Evolutionary conservation across 2,329 filamentous ascomycete species (phyloP).

Genomic region (Penicillium sp.): DNA sequence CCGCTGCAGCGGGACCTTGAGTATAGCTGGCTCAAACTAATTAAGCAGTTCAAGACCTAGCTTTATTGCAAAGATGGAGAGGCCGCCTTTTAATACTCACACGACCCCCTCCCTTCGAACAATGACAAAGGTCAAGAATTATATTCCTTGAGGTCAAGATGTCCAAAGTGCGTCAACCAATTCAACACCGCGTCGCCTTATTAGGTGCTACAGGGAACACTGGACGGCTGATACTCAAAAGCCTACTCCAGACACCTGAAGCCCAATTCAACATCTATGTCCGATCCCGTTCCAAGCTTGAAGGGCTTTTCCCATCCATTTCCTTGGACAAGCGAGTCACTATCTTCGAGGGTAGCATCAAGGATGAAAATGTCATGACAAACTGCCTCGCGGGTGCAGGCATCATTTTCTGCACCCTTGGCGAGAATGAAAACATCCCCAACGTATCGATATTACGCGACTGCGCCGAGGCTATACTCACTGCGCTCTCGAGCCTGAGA

Average conservation of each 20-base stretch:
- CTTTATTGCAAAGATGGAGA: too few relatives aligned
- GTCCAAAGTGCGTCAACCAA: too few relatives aligned
- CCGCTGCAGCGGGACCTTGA: too few relatives aligned
- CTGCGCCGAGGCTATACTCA: neutral
- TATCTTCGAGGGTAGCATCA: conserved; percentile 4
- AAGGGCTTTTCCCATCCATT: neutral
- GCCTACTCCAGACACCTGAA: neutral
- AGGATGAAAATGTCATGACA: neutral
- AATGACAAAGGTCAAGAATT: too few relatives aligned
- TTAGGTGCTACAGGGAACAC: conserved; percentile 1
- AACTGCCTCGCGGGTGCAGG: conserved; percentile 2
- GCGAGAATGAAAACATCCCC: conserved; percentile 10
- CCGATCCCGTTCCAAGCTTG: conserved; percentile 5
- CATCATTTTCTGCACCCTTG: conserved; percentile 4
- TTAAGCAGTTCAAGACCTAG: too few relatives aligned
- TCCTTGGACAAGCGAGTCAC: neutral
- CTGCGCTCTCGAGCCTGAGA: neutral
- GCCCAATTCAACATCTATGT: neutral
- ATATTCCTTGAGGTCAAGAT: too few relatives aligned
- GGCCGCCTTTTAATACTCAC: too few relatives aligned
- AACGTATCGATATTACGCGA: neutral
- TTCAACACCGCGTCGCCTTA: too few relatives aligned
- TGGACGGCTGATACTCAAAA: neutral
- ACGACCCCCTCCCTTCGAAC: too few relatives aligned
- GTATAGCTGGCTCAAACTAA: too few relatives aligned